phyloP scores from a whole-genome alignment of 1,139 yeast genomes.

The Pichia sp. region DNA sequence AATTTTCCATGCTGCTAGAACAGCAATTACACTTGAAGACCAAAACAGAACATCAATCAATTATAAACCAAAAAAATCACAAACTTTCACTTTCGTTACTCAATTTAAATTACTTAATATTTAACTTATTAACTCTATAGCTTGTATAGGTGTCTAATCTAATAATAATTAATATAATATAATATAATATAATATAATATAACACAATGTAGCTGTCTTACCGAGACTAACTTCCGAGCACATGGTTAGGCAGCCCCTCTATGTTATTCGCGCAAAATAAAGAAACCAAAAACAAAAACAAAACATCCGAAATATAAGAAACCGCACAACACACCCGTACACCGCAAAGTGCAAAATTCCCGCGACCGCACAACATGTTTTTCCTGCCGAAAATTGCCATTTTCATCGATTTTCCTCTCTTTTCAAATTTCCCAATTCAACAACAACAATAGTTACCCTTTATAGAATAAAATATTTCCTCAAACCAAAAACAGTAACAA shows the following conservation, averaged over 20 bases:
- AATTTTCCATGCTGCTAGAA: not conserved
- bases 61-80: too few species aligned
- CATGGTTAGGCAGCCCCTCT: not conserved
- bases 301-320: too few species aligned
- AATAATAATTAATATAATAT: conserved; percentile 1
- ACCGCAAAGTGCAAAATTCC: not conserved
- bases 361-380: not conserved
- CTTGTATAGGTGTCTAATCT: not conserved
- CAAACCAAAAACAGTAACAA: not conserved
- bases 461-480: not conserved
- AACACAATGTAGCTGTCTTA: too few species aligned
- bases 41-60: too few species aligned
- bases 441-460: conserved; percentile 3
- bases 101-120: not conserved
- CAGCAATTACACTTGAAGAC: too few species aligned
- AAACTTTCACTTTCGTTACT: not conserved
- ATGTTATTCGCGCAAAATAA: too few species aligned
- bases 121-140: not conserved
- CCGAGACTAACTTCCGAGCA: too few species aligned
- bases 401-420: not conserved
- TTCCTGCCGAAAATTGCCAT: not conserved
- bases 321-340: not conserved
- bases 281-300: too few species aligned
- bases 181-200: not conserved
- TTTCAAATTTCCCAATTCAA: not conserved